phyloP scores from a whole-genome alignment of 108 stramenopile genomes.

The Skeletonema marinoi region DNA sequence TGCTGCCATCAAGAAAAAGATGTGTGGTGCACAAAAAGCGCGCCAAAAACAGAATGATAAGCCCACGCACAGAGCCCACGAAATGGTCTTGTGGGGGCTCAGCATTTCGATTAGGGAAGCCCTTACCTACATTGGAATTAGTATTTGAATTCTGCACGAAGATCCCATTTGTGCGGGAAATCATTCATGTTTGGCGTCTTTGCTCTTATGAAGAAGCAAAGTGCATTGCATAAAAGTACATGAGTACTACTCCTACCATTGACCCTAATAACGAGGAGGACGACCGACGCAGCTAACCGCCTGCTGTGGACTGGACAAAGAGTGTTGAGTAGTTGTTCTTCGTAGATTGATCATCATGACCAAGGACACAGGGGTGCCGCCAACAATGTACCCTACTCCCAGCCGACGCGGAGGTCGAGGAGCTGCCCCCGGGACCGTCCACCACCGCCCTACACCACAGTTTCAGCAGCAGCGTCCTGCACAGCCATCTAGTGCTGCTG shows the following conservation, averaged over 20 bases:
- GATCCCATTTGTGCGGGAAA: too few relatives aligned
- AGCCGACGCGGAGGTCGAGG: background rate
- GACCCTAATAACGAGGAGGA: background rate
- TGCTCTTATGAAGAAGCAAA: too few relatives aligned
- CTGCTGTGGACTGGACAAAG: background rate
- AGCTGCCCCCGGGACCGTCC: background rate
- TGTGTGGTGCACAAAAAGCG: background rate
- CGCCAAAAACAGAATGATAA: background rate
- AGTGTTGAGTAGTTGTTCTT: background rate
- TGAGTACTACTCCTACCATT: too few relatives aligned
- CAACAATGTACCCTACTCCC: background rate
- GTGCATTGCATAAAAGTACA: background rate
- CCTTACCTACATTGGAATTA: too few relatives aligned
- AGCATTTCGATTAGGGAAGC: background rate
- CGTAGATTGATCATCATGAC: background rate
- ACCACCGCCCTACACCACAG: background rate
- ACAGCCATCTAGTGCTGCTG: constrained; percentile 40
- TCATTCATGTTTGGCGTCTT: too few relatives aligned
- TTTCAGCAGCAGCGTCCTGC: background rate
- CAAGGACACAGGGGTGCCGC: background rate
- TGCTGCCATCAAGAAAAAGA: background rate
- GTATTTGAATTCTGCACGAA: too few relatives aligned
- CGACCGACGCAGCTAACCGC: background rate
- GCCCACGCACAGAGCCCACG: too few relatives aligned
- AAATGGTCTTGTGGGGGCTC: background rate